phyloP scores from a whole-genome alignment of 768 basidiomycete genomes.

The Tulasnella calospora region DNA sequence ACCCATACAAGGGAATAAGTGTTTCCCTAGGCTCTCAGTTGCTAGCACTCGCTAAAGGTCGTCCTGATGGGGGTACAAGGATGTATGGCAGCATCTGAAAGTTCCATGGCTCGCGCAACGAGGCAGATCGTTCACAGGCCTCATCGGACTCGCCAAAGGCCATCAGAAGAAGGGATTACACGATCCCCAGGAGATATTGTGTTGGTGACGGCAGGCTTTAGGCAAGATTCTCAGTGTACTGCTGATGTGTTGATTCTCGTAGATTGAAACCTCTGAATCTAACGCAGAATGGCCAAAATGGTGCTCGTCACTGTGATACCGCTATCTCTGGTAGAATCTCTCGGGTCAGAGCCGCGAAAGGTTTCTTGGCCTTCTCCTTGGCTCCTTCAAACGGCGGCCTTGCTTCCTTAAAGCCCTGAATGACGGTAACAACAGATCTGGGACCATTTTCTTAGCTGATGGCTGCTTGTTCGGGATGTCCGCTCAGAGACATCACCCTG shows the following conservation, averaged over 20 bases:
- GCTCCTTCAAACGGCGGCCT: background rate
- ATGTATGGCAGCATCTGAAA: background rate
- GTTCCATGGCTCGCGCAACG: background rate
- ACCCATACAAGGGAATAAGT: no score
- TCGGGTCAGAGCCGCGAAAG: background rate
- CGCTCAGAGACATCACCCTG: no score
- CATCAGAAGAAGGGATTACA: background rate
- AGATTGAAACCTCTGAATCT: background rate
- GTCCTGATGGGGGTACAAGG: background rate
- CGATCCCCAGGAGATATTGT: background rate
- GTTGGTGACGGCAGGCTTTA: background rate
- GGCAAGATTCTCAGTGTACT: background rate
- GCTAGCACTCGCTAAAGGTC: no score
- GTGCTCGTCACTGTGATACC: background rate
- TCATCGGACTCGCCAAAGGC: background rate
- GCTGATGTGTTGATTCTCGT: background rate
- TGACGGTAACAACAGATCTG: background rate
- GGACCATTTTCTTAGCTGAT: background rate
- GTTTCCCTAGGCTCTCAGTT: no score
- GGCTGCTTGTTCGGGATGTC: background rate
- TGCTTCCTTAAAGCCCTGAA: background rate
- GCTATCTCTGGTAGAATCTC: background rate
- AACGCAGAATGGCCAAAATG: background rate
- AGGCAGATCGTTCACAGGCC: background rate
- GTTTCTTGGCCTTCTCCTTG: background rate